Conservation (phyloP, 2,329 filamentous ascomycete genomes). For the Penicillium polonicum region DNA sequence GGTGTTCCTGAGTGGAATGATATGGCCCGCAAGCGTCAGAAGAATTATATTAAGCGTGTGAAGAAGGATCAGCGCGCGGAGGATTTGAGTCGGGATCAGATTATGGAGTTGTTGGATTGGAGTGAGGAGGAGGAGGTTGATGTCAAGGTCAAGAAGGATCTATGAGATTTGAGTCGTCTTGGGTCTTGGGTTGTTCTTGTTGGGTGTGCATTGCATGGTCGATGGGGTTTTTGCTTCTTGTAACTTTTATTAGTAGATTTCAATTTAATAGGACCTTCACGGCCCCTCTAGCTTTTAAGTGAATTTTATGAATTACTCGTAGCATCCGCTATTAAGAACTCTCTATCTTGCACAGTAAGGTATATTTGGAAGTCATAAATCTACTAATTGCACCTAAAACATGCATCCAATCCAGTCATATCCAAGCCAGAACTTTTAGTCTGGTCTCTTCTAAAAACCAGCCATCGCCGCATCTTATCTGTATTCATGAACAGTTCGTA, state of each 20-base stretch:
- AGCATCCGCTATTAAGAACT: neutral
- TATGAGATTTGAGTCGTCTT: neutral
- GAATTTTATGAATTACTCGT: neutral
- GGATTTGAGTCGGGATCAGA: constrained; percentile 71
- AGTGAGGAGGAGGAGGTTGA: constrained; percentile 43
- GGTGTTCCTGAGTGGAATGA: constrained; percentile 63
- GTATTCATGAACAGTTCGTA: constrained; percentile 10
- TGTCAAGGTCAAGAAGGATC: constrained; percentile 28
- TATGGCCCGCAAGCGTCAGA: constrained; percentile 68
- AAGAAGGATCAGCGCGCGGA: constrained; percentile 63
- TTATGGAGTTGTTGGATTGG: constrained; percentile 66
- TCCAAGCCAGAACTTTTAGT: neutral
- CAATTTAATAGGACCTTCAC: constrained; percentile 1
- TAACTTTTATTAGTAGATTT: constrained; percentile 4
- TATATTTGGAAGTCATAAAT: neutral
- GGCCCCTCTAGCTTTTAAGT: neutral
- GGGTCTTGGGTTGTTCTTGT: neutral
- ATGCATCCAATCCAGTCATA: neutral
- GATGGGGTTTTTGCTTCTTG: constrained; percentile 2
- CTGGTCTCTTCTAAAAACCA: neutral
- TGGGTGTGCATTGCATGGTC: constrained; percentile 9
- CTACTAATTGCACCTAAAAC: constrained; percentile 1
- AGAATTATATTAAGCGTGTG: constrained; percentile 64
- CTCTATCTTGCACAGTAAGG: neutral
- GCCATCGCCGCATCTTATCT: neutral